phyloP scores from a whole-genome alignment of 192 early-diverging fungal genomes.

The Allomyces javanicus region DNA sequence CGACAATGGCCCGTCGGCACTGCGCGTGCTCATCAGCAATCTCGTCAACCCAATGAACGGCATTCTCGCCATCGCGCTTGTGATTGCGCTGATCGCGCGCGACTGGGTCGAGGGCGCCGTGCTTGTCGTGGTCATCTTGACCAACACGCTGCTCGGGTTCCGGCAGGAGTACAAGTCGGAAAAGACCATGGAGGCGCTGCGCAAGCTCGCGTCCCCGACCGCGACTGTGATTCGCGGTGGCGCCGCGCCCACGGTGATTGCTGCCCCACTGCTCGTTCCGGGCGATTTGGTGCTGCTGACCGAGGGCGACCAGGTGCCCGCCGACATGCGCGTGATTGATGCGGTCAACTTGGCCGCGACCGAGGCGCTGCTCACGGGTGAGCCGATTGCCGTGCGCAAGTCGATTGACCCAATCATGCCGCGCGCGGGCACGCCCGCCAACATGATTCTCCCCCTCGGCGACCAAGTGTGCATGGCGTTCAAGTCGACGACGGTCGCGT shows the following conservation, averaged over 20 bases:
- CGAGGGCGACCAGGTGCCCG: slow-evolving; percentile 82
- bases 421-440: slow-evolving; percentile 11
- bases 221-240: slow-evolving; percentile 73
- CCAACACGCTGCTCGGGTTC: slow-evolving; percentile 83
- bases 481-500: slow-evolving; percentile 81
- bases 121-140: slow-evolving; percentile 53
- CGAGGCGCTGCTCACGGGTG: slow-evolving; percentile 84
- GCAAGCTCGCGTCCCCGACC: slow-evolving; percentile 70
- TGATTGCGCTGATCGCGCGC: slow-evolving; percentile 58
- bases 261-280: slow-evolving; percentile 50
- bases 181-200: slow-evolving; percentile 81
- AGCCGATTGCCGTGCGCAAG: slow-evolving; percentile 67
- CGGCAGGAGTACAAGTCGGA: slow-evolving; percentile 88
- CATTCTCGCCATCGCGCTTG: slow-evolving; percentile 56
- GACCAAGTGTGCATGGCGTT: slow-evolving; percentile 94
- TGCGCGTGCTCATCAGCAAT: slow-evolving; percentile 66
- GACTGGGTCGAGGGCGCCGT: slow-evolving; percentile 41
- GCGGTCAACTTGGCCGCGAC: slow-evolving; percentile 75
- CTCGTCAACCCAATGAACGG: slow-evolving; percentile 87
- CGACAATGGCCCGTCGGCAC: slow-evolving; percentile 40
- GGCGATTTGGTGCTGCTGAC: slow-evolving; percentile 86
- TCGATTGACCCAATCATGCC: slow-evolving; percentile 40
- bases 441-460: slow-evolving; percentile 35
- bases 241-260: slow-evolving; percentile 44
- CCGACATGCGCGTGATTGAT: slow-evolving; percentile 69